Percentiles rank a stretch among this genome's conserved stretches.
These are phyloP conservation scores for Tricholoma sp. DNA, from an alignment of 768 basidiomycete species.

Conservation along the genomic window DNA sequence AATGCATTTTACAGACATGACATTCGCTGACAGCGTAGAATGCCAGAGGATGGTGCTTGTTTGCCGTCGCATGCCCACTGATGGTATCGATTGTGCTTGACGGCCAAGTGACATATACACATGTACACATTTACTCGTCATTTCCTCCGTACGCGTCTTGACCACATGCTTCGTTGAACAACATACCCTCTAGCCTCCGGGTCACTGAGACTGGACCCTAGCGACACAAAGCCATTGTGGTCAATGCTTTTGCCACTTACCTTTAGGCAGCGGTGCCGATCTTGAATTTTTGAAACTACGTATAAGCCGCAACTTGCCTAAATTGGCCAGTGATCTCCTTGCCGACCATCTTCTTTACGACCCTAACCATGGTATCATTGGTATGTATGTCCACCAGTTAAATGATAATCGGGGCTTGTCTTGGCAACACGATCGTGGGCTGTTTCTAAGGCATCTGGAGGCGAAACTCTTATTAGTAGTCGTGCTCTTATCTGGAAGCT, in stretches of 20 bases:
- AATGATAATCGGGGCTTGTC: constrained; percentile 36
- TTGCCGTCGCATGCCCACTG: neutral
- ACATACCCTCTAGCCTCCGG: neutral
- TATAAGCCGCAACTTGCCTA: constrained; percentile 4
- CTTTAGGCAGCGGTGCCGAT: constrained; percentile 10
- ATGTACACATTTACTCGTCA: too few relatives aligned
- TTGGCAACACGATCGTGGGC: constrained; percentile 54
- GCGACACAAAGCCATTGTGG: neutral
- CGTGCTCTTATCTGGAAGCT: constrained; percentile 20
- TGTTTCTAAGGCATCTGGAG: constrained; percentile 45
- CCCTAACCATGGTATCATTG: constrained; percentile 18
- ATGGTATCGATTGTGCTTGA: neutral
- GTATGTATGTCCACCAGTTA: constrained; percentile 19
- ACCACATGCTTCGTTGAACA: too few relatives aligned
- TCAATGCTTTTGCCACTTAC: neutral
- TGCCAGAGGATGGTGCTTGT: neutral
- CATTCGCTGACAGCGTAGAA: too few relatives aligned
- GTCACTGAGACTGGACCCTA: neutral
- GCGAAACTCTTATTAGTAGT: constrained; percentile 33
- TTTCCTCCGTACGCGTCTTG: too few relatives aligned
- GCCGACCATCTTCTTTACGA: constrained; percentile 50
- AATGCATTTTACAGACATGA: too few relatives aligned
- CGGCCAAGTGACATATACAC: neutral
- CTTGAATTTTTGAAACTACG: constrained; percentile 6
- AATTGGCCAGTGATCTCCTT: constrained; percentile 47